These are phyloP conservation scores for Fagus crenata DNA, from an alignment of 306 rosid species.

Conservation along the genomic window DNA sequence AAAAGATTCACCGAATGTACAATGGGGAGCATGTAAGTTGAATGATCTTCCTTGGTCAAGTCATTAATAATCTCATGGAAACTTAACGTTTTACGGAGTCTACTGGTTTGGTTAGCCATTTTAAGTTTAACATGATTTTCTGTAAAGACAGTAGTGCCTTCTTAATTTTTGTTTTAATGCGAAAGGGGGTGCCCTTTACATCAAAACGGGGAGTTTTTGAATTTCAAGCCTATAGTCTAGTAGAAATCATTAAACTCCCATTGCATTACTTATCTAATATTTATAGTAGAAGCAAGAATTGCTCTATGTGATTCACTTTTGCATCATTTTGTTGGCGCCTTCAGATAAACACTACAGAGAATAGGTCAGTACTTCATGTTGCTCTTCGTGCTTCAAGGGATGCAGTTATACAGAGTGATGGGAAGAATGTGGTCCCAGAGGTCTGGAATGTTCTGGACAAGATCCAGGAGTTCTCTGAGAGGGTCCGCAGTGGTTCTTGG, in stretches of 20 bases:
- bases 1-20: slow-evolving; percentile 74
- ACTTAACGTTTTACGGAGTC: no score
- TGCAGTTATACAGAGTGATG: slow-evolving; percentile 59
- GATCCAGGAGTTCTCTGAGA: slow-evolving; percentile 73
- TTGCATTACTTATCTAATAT: no score
- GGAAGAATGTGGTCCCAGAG: slow-evolving; percentile 77
- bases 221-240: no score
- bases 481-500: slow-evolving; percentile 82
- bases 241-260: no score
- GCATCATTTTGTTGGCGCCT: slow-evolving; percentile 22
- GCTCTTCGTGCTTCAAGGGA: slow-evolving; percentile 87
- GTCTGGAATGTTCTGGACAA: slow-evolving; percentile 89
- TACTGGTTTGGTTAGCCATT: no score
- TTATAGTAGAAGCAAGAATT: background rate
- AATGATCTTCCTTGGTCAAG: background rate
- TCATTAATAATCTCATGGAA: background rate
- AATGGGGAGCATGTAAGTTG: slow-evolving; percentile 76
- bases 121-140: no score
- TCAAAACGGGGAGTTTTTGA: no score
- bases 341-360: slow-evolving; percentile 82
- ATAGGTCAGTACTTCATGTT: slow-evolving; percentile 81
- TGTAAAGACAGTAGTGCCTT: no score
- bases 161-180: no score
- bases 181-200: no score
- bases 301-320: background rate